Conservation (phyloP, 2,329 filamentous ascomycete genomes). For the Aspergillus latus region DNA sequence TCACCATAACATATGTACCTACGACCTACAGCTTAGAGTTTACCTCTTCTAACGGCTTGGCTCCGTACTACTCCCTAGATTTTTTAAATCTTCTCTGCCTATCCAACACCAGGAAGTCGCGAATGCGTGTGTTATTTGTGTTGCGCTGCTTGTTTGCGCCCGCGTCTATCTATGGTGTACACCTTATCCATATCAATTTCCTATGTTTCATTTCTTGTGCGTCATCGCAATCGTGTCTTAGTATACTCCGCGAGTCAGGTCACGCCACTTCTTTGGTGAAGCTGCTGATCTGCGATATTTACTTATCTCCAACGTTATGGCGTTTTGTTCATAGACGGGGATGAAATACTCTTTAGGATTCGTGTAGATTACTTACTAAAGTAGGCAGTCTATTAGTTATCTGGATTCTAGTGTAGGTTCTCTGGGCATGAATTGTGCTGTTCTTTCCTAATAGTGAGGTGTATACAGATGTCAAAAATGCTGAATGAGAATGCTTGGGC, state of each 20-base stretch:
- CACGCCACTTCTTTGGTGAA: constrained; percentile 12
- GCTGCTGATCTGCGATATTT: constrained; percentile 17
- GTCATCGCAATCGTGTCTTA: constrained; percentile 9
- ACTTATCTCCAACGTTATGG: not conserved
- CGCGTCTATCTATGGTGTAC: not conserved
- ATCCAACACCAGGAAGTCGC: not conserved
- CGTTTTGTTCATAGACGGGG: constrained; percentile 15
- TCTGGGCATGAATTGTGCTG: constrained; percentile 7
- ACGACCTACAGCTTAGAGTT: not conserved
- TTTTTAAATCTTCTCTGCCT: not conserved
- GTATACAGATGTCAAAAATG: too few relatives aligned
- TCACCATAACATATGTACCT: not conserved
- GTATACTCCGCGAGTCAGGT: constrained; percentile 1
- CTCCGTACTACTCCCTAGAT: not conserved
- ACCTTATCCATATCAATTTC: constrained; percentile 10
- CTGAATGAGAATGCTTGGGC: too few relatives aligned
- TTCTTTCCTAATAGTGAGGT: too few relatives aligned
- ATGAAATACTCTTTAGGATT: constrained; percentile 9
- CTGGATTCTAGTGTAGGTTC: not conserved
- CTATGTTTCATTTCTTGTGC: constrained; percentile 13
- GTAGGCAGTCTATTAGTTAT: not conserved
- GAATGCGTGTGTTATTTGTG: not conserved
- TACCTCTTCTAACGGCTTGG: not conserved
- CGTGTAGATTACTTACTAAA: not conserved
- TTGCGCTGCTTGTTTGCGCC: not conserved